Evolutionary conservation across 2,329 filamentous ascomycete species (phyloP), one percentile per base, ranked within the genome.

Genomic region (Bipolaris zeicola): DNA sequence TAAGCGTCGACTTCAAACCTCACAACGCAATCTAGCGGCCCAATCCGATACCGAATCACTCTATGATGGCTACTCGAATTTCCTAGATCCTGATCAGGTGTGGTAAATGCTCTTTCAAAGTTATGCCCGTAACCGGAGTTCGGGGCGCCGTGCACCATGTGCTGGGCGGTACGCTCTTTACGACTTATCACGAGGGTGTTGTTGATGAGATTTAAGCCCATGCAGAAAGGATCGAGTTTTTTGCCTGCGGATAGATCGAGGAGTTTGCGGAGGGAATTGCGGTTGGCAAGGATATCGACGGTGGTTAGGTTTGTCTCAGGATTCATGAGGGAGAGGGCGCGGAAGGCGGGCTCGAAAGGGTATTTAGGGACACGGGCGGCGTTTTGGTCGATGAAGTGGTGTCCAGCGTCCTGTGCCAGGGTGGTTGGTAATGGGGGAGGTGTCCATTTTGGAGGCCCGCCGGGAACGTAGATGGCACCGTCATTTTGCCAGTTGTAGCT

Each of bases 121-220:
- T 42, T 65, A 49, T 71, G 66, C 2, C 73, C 74, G 46, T 68
- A 77, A 13, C 70, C 70, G 8, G 62, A 48, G 22, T 63, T 52
- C 2, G 47, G 46, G 18, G 41, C 5, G 14, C 63, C 60, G 20
- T 61, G 46, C 13, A 65, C 57, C 49, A 65, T 62, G 36, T 50
- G 28, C 57, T 51, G 13, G 24, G 63, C 52, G 13, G 52, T 62
- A 36, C 50, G 46, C 36, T 72, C 72, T 42, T 67, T 69, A 5
- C 72, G 66, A 28, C 58, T 69, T 13, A 78, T 64, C 41, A 78
- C 67, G 2, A 76, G 64, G 10, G 75, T 76, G 6, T 69, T 59
- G 6, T 67, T 58, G 6, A 77, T 58, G 34, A 77, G 57, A 37
- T 74, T 57, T 6, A 75, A 58, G 39, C 73, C 70, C 45, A 77